phyloP scores from a whole-genome alignment of 2,329 filamentous ascomycete species.

The Trichoderma arundinaceum region DNA sequence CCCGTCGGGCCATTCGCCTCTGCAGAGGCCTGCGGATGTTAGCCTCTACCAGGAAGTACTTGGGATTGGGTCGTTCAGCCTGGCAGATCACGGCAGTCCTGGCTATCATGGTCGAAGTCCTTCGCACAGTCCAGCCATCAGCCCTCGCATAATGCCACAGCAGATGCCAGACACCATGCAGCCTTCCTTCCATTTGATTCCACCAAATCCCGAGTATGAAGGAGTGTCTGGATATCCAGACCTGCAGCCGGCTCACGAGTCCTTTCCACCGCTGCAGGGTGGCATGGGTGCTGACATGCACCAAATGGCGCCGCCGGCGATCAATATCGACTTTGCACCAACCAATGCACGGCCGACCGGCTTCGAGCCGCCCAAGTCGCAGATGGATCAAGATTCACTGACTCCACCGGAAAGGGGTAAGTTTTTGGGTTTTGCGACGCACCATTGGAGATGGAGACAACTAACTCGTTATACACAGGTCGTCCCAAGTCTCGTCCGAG shows the following conservation, averaged over 20 bases:
- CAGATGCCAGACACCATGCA: conserved; percentile 60
- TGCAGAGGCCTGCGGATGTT: conserved; percentile 75
- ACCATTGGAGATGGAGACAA: background rate
- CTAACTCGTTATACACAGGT: conserved; percentile 44
- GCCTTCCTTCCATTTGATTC: conserved; percentile 51
- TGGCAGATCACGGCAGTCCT: conserved; percentile 75
- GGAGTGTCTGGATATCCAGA: conserved; percentile 44
- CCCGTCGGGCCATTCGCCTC: conserved; percentile 76
- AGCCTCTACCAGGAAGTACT: conserved; percentile 78
- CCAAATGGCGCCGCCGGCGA: conserved; percentile 88
- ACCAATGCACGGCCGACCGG: conserved; percentile 57
- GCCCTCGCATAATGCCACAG: conserved; percentile 64
- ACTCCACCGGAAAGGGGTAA: conserved; percentile 78
- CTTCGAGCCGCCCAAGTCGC: conserved; percentile 61
- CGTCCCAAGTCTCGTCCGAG: conserved; percentile 57
- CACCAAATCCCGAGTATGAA: conserved; percentile 49
- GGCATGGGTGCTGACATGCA: conserved; percentile 64
- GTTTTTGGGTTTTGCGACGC: conserved; percentile 32
- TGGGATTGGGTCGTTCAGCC: conserved; percentile 77
- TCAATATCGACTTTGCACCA: conserved; percentile 92
- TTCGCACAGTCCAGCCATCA: conserved; percentile 73
- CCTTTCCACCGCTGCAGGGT: conserved; percentile 59
- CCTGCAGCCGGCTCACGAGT: conserved; percentile 50
- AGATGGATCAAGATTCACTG: conserved; percentile 76
- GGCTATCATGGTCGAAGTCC: conserved; percentile 75